Conservation (phyloP, 2,329 filamentous ascomycete genomes). For the Hypoxylon sp. region DNA sequence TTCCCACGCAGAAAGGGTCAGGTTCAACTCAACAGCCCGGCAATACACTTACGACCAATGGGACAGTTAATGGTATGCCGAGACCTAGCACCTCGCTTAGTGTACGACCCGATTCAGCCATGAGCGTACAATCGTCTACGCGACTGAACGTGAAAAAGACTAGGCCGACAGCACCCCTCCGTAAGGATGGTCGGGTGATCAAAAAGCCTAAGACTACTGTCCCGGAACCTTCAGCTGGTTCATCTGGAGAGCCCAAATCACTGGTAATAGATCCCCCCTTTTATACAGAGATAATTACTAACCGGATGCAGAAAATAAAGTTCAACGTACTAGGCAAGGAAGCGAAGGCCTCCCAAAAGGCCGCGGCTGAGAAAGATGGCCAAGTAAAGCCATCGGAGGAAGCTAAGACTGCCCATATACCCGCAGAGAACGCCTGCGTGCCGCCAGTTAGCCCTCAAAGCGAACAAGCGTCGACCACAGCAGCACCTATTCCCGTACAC, state of each 20-base stretch:
- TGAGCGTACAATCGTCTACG: constrained; percentile 59
- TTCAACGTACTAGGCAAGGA: constrained; percentile 73
- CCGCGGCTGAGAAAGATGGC: constrained; percentile 44
- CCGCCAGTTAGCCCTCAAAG: not conserved
- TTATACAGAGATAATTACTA: constrained; percentile 69
- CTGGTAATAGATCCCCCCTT: constrained; percentile 48
- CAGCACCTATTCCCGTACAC: not conserved
- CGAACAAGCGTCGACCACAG: constrained; percentile 7
- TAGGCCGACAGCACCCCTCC: constrained; percentile 63
- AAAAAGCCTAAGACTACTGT: constrained; percentile 56
- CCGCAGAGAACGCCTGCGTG: not conserved
- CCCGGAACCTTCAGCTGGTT: constrained; percentile 8
- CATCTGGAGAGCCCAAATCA: constrained; percentile 19
- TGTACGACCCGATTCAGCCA: constrained; percentile 60
- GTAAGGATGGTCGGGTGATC: constrained; percentile 58
- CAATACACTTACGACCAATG: constrained; percentile 55
- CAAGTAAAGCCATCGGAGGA: constrained; percentile 1
- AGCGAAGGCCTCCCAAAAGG: constrained; percentile 66
- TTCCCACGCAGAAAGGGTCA: constrained; percentile 50
- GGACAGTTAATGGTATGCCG: constrained; percentile 37
- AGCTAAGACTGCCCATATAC: not conserved
- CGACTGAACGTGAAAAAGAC: constrained; percentile 71
- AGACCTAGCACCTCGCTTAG: constrained; percentile 61
- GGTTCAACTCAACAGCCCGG: constrained; percentile 60
- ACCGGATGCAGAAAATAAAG: constrained; percentile 74